Conservation (phyloP, 495 filamentous ascomycete species). For the Lasiosphaeria miniovina region DNA sequence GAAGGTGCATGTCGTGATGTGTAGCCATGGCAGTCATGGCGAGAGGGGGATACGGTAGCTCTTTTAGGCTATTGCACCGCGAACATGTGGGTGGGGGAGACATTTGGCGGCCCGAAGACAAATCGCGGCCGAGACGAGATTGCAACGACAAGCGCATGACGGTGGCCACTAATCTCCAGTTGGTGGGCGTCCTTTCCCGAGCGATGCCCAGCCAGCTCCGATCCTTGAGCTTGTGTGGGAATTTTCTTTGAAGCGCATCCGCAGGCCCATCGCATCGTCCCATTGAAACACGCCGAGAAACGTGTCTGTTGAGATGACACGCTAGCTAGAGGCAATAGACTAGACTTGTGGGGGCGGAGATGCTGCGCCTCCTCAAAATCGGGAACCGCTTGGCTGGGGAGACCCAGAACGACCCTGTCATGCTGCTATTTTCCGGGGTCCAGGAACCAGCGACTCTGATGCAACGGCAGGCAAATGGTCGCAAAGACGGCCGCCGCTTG, state of each 20-base stretch:
- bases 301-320: neutral
- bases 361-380: constrained; percentile 2
- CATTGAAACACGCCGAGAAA: neutral
- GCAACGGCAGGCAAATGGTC: neutral
- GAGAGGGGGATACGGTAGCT: neutral
- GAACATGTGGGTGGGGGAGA: constrained; percentile 2
- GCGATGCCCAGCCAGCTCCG: no score
- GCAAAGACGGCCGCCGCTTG: constrained; percentile 8
- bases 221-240: neutral
- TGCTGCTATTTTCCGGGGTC: neutral
- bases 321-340: neutral
- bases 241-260: neutral
- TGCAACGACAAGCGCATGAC: neutral
- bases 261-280: neutral
- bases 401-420: neutral
- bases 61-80: constrained; percentile 12
- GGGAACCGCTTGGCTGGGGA: neutral
- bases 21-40: neutral
- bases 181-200: neutral
- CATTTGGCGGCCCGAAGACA: neutral
- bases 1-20: neutral
- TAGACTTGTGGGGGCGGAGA: neutral
- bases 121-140: neutral
- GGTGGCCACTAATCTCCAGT: neutral
- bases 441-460: neutral